Base-by-base conservation (phyloP, 768 basidiomycete species). In the Phanerochaete sordida region DNA sequence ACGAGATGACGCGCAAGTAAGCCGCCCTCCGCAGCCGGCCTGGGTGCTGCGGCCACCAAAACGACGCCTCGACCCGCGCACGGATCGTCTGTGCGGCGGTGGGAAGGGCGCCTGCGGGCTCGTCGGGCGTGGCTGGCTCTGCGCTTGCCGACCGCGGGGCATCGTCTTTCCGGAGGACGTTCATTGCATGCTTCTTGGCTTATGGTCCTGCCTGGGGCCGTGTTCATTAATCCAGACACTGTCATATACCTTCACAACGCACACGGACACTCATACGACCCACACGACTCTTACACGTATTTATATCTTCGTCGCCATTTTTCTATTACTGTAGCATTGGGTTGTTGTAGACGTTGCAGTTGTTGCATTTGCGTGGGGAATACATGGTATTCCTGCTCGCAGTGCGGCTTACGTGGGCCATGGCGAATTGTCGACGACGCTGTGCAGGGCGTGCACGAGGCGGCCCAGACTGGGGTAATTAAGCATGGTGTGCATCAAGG, bases 1-100 rank as follows among this genome's bases (percentile, higher is more conserved):
- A 74, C 53, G 62, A 69, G 56, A 60, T 64, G 16, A 69, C 68
- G 6, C 55, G 68, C n/a, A 15, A 58, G 21, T 11, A 28, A 16
- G 16, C 21, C 54, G 19, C 4, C 4, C 39, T 27, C 12, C 23
- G 44, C 15, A 13, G 24, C 37, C 24, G n/a, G n/a, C n/a, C n/a
- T n/a, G n/a, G n/a, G n/a, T 44, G 23, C 54, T 44, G 19, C 13
- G 31, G 9, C 13, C 51, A 54, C 26, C 23, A 21, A 33, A 54
- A 23, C 13, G n/a, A 54, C 50, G 16, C 26, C 13, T 27, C 5
- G 28, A 49, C n/a, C 11, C 12, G 27, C 39, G 19, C 24, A 24
- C n/a, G 46, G 44, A 23, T 33, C 37, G 21, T 24, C 16, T 26
- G 5, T 33, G 19, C n/a, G n/a, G 24, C 28, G n/a, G 48, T 12